A percentile compares a stretch with the other conserved stretches of the same genome.
Evolutionary conservation across 805 yeast species (phyloP).

Genomic region (Wickerhamiella australiensis): DNA sequence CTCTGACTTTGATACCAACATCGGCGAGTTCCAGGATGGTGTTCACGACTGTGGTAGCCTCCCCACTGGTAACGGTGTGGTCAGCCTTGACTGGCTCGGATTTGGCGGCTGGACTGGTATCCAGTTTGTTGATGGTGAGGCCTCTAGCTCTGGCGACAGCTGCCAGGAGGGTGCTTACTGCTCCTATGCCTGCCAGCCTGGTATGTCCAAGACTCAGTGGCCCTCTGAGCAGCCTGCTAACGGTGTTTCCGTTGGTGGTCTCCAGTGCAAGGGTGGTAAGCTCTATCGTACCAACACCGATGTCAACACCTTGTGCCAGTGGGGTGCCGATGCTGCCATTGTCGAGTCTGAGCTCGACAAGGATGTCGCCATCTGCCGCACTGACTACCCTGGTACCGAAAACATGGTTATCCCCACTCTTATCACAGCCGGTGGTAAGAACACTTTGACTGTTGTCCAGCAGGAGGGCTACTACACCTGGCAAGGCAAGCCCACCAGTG

Average conservation of each 20-base stretch:
- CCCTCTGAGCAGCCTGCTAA: slow-evolving; percentile 73
- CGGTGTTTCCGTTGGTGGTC: slow-evolving; percentile 93
- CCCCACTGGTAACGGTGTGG: slow-evolving; percentile 77
- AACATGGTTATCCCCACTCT: slow-evolving; percentile 94
- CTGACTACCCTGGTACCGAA: slow-evolving; percentile 99
- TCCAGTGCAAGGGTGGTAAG: slow-evolving; percentile 71
- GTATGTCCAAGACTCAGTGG: slow-evolving; percentile 99
- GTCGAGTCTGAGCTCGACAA: slow-evolving; percentile 53
- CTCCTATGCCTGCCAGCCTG: slow-evolving; percentile 96
- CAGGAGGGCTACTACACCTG: slow-evolving; percentile 66
- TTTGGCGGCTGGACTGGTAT: slow-evolving; percentile 80
- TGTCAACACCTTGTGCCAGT: slow-evolving; percentile 63
- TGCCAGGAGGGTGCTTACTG: slow-evolving; percentile 90
- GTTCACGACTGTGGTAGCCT: slow-evolving; percentile 49
- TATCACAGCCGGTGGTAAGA: slow-evolving; percentile 51
- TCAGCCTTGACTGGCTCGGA: slow-evolving; percentile 56
- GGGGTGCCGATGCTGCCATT: slow-evolving; percentile 64
- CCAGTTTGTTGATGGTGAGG: slow-evolving; percentile 39
- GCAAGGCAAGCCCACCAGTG: slow-evolving; percentile 72
- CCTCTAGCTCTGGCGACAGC: slow-evolving; percentile 46
- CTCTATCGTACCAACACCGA: slow-evolving; percentile 67
- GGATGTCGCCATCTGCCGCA: slow-evolving; percentile 84
- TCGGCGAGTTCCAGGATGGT: slow-evolving; percentile 60
- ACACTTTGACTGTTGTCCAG: slow-evolving; percentile 70
- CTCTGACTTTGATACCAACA: slow-evolving; percentile 43